Base-by-base conservation (phyloP, 495 filamentous ascomycete genomes). In the Oidiodendron maius region DNA sequence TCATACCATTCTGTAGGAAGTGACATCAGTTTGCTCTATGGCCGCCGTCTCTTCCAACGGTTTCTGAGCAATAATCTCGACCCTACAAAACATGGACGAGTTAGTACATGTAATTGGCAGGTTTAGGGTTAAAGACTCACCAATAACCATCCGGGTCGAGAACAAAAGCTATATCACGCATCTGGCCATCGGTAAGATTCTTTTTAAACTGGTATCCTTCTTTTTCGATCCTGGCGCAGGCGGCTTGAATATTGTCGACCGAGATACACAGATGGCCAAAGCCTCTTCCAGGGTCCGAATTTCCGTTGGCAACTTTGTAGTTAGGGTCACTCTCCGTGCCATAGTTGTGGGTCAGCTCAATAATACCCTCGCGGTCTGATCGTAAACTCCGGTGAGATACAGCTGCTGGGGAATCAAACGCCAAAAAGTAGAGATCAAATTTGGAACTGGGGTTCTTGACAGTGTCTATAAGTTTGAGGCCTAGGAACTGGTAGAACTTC, bases 311-410 rank as follows among this genome's bases (percentile, higher is more conserved):
- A 52, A 91, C 69, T 61, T 80, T 84, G 75, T 86, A 97, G 61
- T 81, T 71, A 16, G 84, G 78, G 63, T 97, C 87, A 49, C 74
- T 75, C 68, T 97, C 93, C n/a, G 90, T 96, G 59, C 93, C 93
- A 66, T 95, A 87, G 75, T 96, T 96, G 76, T 98, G 93, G 46
- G 89, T 95, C 50, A 98, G 81, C 63, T 98, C 93, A 56, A 98
- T 77, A 16, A 96, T 71, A 26, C 87, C 91, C 58, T 96, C 83
- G 44, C 91, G 86, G 65, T 94, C 87, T 46, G 83, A 87, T 66
- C 83, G 83, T 58, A 75, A 75, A 52, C 74, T 75, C 50, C 77
- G 82, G 25, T 61, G 63, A 3, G 81, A 85, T 25, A 70, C 64
- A 21, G 86, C 80, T 16, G 68, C 63, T 4, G 84, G 72, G 2